Evolutionary conservation across 139 green algal genomes (phyloP), one percentile per base, ranked within the genome.

Genomic region (Deuterostichococcus epilithicus): DNA sequence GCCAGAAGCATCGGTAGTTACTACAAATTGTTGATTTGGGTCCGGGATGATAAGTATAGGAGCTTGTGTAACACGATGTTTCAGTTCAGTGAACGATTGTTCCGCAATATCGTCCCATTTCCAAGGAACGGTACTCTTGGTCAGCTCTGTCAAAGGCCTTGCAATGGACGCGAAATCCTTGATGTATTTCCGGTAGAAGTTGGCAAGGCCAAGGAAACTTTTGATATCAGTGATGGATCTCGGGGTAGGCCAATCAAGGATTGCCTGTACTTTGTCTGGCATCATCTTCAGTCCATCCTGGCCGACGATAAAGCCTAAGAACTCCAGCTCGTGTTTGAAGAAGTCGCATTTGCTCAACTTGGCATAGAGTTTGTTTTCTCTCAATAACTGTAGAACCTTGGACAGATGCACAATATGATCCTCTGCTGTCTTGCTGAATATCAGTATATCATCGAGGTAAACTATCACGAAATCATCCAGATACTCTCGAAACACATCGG

Each of bases 371-470:
- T 87, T 33, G 35, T 90, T 38, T 1, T 84, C 47, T 10, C 75
- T 39, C 18, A 92, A 68, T 1, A 76, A 28, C 0, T 79, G 37
- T 0, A 90, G 42, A 1, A 89, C 82, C 4, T 52, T 58, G 23
- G 66, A 23, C 20, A 89, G 37, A 63, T 91, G 82, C 8, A 74
- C 3, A 37, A 71, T 0, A 76, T 91, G 87, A 38, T 88, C 79
- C 20, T 83, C 76, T 30, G 22, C 28, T 26, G 26, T 83, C 23
- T 74, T 58, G n/a, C 65, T 81, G 52, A 78, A 88, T 15, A 89
- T 85, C 28, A 88, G 65, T 1, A 89, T 85, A 35, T 92, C 84
- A 73, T 90, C 84, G 4, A 92, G 70, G 37, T 87, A 90, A 35
- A 89, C 73, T 23, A 85, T 35, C 1, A 92, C 78, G 65, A 84